phyloP scores from a whole-genome alignment of 2,329 filamentous ascomycete genomes.

The Grosmannia clavigera region DNA sequence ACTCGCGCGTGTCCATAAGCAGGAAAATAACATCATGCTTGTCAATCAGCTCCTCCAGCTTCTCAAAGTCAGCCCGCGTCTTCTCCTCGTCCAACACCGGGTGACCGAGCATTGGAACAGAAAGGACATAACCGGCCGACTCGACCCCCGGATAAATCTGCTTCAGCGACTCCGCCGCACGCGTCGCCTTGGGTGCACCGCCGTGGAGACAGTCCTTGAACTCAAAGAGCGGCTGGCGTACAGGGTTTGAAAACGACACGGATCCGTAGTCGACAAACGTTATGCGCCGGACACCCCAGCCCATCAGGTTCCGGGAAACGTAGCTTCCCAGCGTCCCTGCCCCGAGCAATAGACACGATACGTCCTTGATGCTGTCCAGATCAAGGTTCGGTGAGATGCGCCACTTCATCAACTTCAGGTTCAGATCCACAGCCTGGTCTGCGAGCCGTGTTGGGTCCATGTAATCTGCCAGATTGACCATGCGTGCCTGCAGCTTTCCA shows the following conservation, averaged over 20 bases:
- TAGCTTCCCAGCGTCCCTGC: slow-evolving; percentile 91
- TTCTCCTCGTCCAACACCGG: slow-evolving; percentile 62
- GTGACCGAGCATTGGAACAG: slow-evolving; percentile 92
- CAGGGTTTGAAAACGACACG: slow-evolving; percentile 93
- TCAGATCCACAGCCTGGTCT: slow-evolving; percentile 89
- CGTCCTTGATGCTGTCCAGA: slow-evolving; percentile 77
- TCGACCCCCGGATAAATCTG: slow-evolving; percentile 89
- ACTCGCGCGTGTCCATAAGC: slow-evolving; percentile 94
- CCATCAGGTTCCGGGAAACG: slow-evolving; percentile 81
- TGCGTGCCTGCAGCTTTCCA: slow-evolving; percentile 65
- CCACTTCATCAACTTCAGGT: slow-evolving; percentile 98
- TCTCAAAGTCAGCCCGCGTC: slow-evolving; percentile 62
- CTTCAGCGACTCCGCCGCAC: slow-evolving; percentile 67
- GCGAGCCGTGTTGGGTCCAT: slow-evolving; percentile 84
- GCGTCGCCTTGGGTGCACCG: slow-evolving; percentile 68
- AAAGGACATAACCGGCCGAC: slow-evolving; percentile 64
- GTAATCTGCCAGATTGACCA: slow-evolving; percentile 77
- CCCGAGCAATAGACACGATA: slow-evolving; percentile 80
- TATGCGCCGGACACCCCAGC: slow-evolving; percentile 90
- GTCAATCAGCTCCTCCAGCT: slow-evolving; percentile 61
- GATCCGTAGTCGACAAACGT: slow-evolving; percentile 90
- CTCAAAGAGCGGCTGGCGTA: slow-evolving; percentile 82
- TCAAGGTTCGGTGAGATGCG: slow-evolving; percentile 80
- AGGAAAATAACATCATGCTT: slow-evolving; percentile 88
- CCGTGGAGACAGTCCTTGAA: slow-evolving; percentile 83